Conservation (phyloP, 1,139 yeast genomes). For the Kluyveromyces marxianus region DNA sequence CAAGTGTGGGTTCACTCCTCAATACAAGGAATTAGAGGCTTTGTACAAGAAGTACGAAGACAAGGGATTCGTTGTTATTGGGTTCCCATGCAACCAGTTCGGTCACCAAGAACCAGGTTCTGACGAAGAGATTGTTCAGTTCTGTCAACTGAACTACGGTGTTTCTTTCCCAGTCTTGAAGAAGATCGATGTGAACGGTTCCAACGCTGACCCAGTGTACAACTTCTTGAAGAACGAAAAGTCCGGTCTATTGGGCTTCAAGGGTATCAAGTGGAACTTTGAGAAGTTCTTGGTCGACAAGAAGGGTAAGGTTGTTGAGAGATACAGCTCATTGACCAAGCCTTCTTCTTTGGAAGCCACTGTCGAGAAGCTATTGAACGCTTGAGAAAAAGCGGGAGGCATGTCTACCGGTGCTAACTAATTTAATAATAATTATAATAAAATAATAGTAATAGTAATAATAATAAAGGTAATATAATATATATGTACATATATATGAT, state of each 20-base stretch:
- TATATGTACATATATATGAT: neutral
- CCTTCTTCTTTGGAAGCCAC: constrained; percentile 52
- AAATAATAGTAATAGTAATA: neutral
- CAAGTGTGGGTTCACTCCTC: constrained; percentile 83
- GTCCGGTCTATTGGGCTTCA: constrained; percentile 64
- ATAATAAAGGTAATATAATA: neutral
- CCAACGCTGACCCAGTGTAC: constrained; percentile 72
- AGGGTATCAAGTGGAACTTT: constrained; percentile 89
- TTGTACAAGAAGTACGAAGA: constrained; percentile 72
- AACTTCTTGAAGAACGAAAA: constrained; percentile 55
- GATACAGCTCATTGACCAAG: constrained; percentile 63
- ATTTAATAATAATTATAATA: neutral
- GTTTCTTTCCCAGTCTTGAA: constrained; percentile 84
- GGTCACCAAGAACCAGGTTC: constrained; percentile 82
- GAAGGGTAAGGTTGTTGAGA: constrained; percentile 61
- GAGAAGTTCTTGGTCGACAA: constrained; percentile 79
- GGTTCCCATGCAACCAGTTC: constrained; percentile 92
- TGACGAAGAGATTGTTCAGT: constrained; percentile 53
- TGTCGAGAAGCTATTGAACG: constrained; percentile 35
- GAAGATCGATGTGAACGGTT: constrained; percentile 87
- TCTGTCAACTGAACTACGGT: constrained; percentile 63
- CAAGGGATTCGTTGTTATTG: constrained; percentile 69
- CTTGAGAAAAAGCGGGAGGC: neutral
- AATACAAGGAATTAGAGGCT: constrained; percentile 78
- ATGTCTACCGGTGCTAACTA: neutral